These are phyloP conservation scores for Dipteronia sinensis DNA, from an alignment of 345 rosid species.

Conservation along the genomic window DNA sequence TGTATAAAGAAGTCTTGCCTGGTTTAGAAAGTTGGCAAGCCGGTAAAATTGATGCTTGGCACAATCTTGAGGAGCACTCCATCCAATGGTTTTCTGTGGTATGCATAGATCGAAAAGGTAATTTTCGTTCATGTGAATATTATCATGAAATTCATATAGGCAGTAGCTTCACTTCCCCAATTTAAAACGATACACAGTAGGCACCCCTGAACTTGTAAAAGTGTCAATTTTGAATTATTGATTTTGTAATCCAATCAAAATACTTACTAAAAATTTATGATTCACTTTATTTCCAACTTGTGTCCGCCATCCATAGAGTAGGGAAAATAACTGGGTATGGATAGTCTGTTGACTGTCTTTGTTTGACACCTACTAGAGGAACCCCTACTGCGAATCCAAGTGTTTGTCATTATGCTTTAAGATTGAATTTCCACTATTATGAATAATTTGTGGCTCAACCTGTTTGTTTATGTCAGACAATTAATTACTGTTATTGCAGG, in stretches of 20 bases:
- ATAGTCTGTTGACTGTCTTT: neutral
- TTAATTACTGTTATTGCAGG: conserved; percentile 44
- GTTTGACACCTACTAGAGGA: neutral
- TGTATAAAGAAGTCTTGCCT: conserved; percentile 78
- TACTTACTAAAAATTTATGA: neutral
- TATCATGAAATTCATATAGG: conserved; percentile 3
- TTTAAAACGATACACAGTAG: neutral
- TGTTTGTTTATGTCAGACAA: neutral
- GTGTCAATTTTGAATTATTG: neutral
- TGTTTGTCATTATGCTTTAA: neutral
- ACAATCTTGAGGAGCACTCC: conserved; percentile 87
- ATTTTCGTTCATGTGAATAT: conserved; percentile 16
- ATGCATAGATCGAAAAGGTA: conserved; percentile 89
- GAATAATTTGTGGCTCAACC: neutral
- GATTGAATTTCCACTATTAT: neutral
- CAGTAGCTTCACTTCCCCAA: neutral
- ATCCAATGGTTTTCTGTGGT: conserved; percentile 89
- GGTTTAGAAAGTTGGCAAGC: conserved; percentile 88
- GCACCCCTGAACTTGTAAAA: neutral
- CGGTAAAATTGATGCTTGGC: conserved; percentile 87
- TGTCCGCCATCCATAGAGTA: neutral
- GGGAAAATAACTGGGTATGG: neutral
- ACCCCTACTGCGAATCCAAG: neutral
- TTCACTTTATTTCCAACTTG: neutral
- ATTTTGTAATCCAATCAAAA: neutral